Evolutionary conservation across 2,329 filamentous ascomycete species (phyloP).

Genomic region (Neopestalotiopsis sp.): DNA sequence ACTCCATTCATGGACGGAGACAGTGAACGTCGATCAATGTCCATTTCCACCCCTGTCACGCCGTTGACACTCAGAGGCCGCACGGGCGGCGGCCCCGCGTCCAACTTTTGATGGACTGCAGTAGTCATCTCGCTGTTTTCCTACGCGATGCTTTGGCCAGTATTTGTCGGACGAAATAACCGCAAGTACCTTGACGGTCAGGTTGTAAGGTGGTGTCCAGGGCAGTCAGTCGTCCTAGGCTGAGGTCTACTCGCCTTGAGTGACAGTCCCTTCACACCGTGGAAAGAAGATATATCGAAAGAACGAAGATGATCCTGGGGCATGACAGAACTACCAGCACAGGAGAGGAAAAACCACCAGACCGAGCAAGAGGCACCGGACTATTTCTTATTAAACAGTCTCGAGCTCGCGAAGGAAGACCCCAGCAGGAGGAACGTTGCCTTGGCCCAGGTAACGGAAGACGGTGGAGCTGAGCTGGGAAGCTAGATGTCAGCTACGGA

Average conservation of each 20-base stretch:
- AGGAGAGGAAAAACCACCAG: not conserved
- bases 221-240: not conserved
- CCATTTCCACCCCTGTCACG: conserved; percentile 30
- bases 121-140: conserved; percentile 39
- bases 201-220: not conserved
- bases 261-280: not conserved
- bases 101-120: conserved; percentile 48
- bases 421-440: not conserved
- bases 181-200: no score
- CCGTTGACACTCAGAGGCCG: conserved; percentile 43
- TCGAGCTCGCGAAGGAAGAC: not conserved
- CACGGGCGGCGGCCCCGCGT: conserved; percentile 56
- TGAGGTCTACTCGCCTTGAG: not conserved
- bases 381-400: conserved; percentile 12
- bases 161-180: not conserved
- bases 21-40: conserved; percentile 29
- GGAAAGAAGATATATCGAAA: conserved; percentile 5
- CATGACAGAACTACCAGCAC: conserved; percentile 15
- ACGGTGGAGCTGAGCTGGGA: conserved; percentile 9
- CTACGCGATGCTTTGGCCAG: conserved; percentile 12
- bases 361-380: conserved; percentile 6
- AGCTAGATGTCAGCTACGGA: conserved; percentile 4
- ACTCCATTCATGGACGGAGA: conserved; percentile 38
- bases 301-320: not conserved
- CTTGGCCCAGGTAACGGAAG: not conserved